These are phyloP conservation scores for Neonectria coccinea DNA, from an alignment of 2,329 filamentous ascomycete species.

Conservation along the genomic window DNA sequence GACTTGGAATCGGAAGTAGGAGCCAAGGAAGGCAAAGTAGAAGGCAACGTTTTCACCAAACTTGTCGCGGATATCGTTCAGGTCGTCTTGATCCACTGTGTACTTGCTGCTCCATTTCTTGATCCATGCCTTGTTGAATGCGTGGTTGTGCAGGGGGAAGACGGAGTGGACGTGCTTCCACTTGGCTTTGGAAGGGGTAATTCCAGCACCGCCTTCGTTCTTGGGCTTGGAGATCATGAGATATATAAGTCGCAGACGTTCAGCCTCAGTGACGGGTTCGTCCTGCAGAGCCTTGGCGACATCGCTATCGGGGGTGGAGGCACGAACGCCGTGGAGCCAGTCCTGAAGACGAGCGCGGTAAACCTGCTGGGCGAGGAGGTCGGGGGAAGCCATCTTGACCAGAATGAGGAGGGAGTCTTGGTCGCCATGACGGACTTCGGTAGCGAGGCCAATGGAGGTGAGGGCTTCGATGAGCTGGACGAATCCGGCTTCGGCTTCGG, in stretches of 20 bases:
- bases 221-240: constrained; percentile 81
- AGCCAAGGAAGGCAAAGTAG: constrained; percentile 94
- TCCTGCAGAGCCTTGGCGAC: constrained; percentile 74
- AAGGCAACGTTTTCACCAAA: constrained; percentile 90
- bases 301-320: constrained; percentile 80
- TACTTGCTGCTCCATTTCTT: constrained; percentile 80
- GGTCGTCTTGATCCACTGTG: constrained; percentile 71
- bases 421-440: constrained; percentile 86
- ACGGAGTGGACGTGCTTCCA: constrained; percentile 81
- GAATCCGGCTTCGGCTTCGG: constrained; percentile 79
- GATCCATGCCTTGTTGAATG: constrained; percentile 81
- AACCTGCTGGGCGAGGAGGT: constrained; percentile 81
- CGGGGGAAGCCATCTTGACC: constrained; percentile 80
- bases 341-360: constrained; percentile 91
- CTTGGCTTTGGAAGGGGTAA: constrained; percentile 74
- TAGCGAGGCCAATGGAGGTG: constrained; percentile 82
- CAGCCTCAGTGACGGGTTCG: constrained; percentile 87
- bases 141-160: constrained; percentile 83
- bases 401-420: constrained; percentile 84
- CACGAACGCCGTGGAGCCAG: constrained; percentile 90
- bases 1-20: constrained; percentile 88
- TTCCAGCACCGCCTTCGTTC: constrained; percentile 82
- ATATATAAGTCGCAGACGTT: constrained; percentile 88
- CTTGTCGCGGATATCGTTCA: constrained; percentile 80
- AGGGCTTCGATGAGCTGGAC: constrained; percentile 81